phyloP scores from a whole-genome alignment of 2,329 filamentous ascomycete genomes.

The Biscogniauxia sp. region DNA sequence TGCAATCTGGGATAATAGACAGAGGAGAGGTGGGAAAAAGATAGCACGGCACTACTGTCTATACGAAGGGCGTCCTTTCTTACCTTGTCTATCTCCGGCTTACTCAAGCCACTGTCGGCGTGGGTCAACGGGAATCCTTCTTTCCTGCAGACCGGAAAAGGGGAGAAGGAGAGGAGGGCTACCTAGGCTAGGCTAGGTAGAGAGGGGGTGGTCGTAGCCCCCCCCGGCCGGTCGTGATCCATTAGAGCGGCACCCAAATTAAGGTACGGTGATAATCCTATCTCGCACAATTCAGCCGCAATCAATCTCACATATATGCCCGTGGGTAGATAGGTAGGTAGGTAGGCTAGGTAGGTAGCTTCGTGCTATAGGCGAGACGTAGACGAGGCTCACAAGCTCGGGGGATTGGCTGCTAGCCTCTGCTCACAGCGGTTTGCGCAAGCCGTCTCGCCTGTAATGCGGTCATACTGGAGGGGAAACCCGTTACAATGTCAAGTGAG shows the following conservation, averaged over 20 bases:
- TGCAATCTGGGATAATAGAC: background rate
- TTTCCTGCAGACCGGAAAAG: background rate
- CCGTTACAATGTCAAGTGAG: background rate
- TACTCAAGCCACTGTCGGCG: background rate
- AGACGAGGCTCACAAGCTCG: too few relatives aligned
- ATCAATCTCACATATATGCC: slow-evolving; percentile 10
- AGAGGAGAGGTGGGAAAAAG: background rate
- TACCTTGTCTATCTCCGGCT: background rate
- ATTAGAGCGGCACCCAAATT: slow-evolving; percentile 7
- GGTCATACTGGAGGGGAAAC: background rate
- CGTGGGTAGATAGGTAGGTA: too few relatives aligned
- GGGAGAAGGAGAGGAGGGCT: too few relatives aligned
- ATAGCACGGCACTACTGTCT: background rate
- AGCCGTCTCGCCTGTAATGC: background rate
- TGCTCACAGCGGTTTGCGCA: background rate
- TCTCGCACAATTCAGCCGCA: slow-evolving; percentile 17
- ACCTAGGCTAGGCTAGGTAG: too few relatives aligned
- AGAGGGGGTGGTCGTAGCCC: background rate
- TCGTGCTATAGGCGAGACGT: too few relatives aligned
- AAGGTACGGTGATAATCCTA: slow-evolving; percentile 8
- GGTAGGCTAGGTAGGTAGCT: too few relatives aligned
- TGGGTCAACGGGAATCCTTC: background rate
- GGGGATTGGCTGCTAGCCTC: background rate
- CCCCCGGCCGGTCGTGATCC: background rate
- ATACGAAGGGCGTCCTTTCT: background rate